These are phyloP conservation scores for Paecilomyces niveus DNA, from an alignment of 2,329 filamentous ascomycete genomes.

Conservation along the genomic window DNA sequence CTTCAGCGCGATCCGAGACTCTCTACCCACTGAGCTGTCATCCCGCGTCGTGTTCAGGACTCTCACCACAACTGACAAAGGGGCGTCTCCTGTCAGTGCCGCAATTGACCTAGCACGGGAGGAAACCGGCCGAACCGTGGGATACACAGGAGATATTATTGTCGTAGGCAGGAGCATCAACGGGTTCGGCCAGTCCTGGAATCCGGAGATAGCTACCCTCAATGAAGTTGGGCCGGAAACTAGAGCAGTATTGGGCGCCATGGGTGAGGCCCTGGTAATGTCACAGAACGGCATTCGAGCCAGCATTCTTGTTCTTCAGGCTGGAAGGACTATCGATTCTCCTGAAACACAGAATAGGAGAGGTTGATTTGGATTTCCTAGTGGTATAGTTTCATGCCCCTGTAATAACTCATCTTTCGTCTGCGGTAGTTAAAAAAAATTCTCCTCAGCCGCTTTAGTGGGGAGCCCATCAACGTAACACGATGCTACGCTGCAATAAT, in stretches of 20 bases:
- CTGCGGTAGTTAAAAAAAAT: no score
- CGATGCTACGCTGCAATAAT: no score
- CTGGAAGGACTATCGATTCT: conserved; percentile 16
- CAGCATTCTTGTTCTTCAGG: conserved; percentile 65
- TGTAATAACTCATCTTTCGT: no score
- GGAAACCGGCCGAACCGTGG: conserved; percentile 54
- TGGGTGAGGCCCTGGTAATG: conserved; percentile 41
- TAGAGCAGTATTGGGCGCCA: conserved; percentile 21
- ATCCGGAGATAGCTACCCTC: background rate
- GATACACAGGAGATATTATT: conserved; percentile 65
- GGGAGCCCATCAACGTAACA: no score
- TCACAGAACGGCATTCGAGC: conserved; percentile 54
- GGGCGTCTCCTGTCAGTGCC: conserved; percentile 34
- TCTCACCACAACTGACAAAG: conserved; percentile 30
- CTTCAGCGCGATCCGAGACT: conserved; percentile 51
- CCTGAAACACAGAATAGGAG: no score
- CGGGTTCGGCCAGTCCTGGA: background rate
- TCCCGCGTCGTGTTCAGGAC: conserved; percentile 51
- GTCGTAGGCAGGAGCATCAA: conserved; percentile 52
- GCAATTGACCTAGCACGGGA: conserved; percentile 48
- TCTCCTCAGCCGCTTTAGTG: no score
- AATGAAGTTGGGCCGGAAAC: conserved; percentile 12
- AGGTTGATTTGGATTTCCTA: no score
- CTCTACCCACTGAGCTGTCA: conserved; percentile 45
- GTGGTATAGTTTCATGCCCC: no score